Evolutionary conservation across 1,284 basidiomycete genomes (phyloP).

Genomic region (Fomes fomentarius): DNA sequence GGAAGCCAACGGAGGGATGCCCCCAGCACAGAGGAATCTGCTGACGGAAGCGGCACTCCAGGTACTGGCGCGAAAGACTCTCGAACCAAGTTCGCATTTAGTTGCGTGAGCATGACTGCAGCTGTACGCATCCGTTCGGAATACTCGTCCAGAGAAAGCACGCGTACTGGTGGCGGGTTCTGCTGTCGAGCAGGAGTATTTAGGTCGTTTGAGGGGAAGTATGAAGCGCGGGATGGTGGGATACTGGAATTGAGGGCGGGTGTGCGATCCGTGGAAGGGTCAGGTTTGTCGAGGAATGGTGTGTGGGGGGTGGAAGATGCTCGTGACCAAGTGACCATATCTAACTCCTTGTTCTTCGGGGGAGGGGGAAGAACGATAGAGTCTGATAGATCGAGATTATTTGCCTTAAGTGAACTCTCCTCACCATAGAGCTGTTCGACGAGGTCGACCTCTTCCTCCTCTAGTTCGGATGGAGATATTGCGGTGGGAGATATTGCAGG

Average conservation of each 20-base stretch:
- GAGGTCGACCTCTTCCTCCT: constrained; percentile 89
- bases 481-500: constrained; percentile 20
- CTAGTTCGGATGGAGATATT: constrained; percentile 34
- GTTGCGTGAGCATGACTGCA: constrained; percentile 97
- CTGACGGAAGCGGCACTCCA: constrained; percentile 32
- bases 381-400: constrained; percentile 76
- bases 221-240: constrained; percentile 7
- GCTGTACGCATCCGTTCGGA: constrained; percentile 98
- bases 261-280: constrained; percentile 14
- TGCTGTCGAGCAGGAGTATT: constrained; percentile 14
- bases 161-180: constrained; percentile 16
- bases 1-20: constrained; percentile 62
- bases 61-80: constrained; percentile 47
- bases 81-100: constrained; percentile 82
- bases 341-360: constrained; percentile 90
- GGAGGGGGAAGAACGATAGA: constrained; percentile 77
- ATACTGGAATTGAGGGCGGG: constrained; percentile 18
- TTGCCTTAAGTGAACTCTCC: constrained; percentile 71
- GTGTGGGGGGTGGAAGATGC: constrained; percentile 56
- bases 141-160: constrained; percentile 89
- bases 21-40: constrained; percentile 31
- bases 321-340: constrained; percentile 83
- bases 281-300: constrained; percentile 34
- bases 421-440: constrained; percentile 92
- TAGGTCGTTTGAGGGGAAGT: constrained; percentile 8